phyloP scores from a whole-genome alignment of 441 rosid species.

The Erodium trifolium region DNA sequence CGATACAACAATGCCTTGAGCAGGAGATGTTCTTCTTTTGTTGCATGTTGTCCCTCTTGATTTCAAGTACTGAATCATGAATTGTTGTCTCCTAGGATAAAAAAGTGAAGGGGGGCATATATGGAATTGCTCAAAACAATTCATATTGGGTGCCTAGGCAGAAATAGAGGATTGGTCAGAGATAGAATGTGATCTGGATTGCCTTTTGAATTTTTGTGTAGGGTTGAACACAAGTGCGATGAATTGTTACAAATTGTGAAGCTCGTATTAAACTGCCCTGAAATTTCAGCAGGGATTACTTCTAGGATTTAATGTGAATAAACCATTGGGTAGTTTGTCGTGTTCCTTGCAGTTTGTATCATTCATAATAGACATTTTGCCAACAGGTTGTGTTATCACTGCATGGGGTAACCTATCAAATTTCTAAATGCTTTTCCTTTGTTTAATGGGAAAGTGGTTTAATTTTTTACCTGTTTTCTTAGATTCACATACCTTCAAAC shows the following conservation, averaged over 20 bases:
- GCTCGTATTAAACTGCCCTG: too few species aligned
- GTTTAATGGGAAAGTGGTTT: too few species aligned
- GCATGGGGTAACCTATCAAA: background rate
- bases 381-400: background rate
- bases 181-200: background rate
- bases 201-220: too few species aligned
- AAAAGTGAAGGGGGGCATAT: too few species aligned
- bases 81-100: too few species aligned
- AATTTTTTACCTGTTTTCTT: background rate
- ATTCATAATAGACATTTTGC: background rate
- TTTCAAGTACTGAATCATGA: too few species aligned
- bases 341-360: slow-evolving; percentile 1
- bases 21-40: too few species aligned
- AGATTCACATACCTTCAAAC: background rate
- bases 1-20: background rate
- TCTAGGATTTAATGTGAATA: background rate
- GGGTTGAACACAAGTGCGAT: too few species aligned
- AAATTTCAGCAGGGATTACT: background rate
- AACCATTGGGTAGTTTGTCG: background rate
- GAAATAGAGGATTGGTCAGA: background rate
- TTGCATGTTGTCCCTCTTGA: too few species aligned
- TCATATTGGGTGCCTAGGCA: background rate
- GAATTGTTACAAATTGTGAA: too few species aligned
- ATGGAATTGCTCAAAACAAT: background rate
- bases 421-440: too few species aligned